Percentiles rank a stretch among this genome's conserved stretches.
Conservation (phyloP, 75 land plant genomes). For the Pinus taeda region DNA sequence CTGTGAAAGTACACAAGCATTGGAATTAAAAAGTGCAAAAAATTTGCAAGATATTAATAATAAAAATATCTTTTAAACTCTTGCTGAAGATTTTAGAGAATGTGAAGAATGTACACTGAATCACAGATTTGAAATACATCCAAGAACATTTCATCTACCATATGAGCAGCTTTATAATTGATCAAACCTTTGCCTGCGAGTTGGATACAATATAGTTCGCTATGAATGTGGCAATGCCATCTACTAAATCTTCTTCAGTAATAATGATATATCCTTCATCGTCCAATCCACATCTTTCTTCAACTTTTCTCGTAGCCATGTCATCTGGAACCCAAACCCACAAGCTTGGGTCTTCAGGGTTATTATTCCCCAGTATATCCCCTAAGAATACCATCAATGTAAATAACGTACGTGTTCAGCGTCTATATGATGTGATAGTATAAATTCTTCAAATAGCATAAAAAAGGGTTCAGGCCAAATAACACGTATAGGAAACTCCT, state of each 20-base stretch:
- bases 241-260: constrained; percentile 76
- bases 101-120: background rate
- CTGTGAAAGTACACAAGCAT: constrained; percentile 36
- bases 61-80: background rate
- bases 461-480: background rate
- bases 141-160: background rate
- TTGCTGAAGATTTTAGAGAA: background rate
- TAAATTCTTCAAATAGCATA: background rate
- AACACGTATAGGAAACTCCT: background rate
- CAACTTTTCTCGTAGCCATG: constrained; percentile 36
- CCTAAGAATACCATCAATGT: constrained; percentile 26
- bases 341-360: constrained; percentile 68
- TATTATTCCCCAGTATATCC: constrained; percentile 38
- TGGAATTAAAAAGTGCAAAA: background rate
- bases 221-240: constrained; percentile 77
- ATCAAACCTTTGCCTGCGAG: constrained; percentile 66
- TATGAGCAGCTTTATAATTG: background rate
- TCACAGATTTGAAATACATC: background rate
- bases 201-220: constrained; percentile 73
- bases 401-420: background rate
- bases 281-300: constrained; percentile 68
- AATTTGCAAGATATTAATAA: background rate
- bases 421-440: background rate
- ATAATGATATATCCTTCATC: constrained; percentile 71
- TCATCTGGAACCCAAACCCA: constrained; percentile 92